Evolutionary conservation across 179 eudicot species (phyloP).

Genomic region (Actinidia arguta): DNA sequence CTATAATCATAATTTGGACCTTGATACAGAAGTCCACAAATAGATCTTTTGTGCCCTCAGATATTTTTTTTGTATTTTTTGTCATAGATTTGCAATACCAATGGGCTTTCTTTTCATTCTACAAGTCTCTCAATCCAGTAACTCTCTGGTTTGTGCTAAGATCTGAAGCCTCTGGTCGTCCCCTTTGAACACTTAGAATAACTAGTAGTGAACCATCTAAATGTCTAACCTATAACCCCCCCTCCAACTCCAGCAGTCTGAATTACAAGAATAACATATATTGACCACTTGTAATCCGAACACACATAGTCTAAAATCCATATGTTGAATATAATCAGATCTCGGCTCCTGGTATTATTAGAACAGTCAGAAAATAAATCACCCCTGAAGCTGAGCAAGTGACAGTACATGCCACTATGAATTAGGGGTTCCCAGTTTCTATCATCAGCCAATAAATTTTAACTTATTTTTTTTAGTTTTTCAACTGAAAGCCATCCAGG

Average conservation of each 20-base stretch:
- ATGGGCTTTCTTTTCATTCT: neutral
- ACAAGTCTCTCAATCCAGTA: slow-evolving; percentile 37
- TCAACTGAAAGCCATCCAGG: neutral
- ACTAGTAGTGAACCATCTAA: slow-evolving; percentile 30
- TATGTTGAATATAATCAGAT: neutral
- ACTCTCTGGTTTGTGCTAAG: slow-evolving; percentile 19
- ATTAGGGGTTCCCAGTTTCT: slow-evolving; percentile 25
- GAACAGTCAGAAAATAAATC: neutral
- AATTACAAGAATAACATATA: neutral
- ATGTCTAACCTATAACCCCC: slow-evolving; percentile 28
- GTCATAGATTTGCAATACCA: neutral
- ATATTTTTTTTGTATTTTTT: neutral
- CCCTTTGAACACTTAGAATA: slow-evolving; percentile 12
- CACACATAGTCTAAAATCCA: too few relatives aligned
- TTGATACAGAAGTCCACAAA: slow-evolving; percentile 12
- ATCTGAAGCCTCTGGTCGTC: neutral
- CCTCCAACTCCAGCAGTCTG: slow-evolving; percentile 31
- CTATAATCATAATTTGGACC: slow-evolving; percentile 24
- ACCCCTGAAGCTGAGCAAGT: slow-evolving; percentile 3
- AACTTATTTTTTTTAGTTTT: neutral
- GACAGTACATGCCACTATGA: slow-evolving; percentile 25
- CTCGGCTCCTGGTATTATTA: neutral
- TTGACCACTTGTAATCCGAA: slow-evolving; percentile 41
- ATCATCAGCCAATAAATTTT: slow-evolving; percentile 29
- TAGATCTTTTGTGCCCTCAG: neutral